Evolutionary conservation across 208 protist genomes (phyloP).

Genomic region (Trichomonas vaginalis): DNA sequence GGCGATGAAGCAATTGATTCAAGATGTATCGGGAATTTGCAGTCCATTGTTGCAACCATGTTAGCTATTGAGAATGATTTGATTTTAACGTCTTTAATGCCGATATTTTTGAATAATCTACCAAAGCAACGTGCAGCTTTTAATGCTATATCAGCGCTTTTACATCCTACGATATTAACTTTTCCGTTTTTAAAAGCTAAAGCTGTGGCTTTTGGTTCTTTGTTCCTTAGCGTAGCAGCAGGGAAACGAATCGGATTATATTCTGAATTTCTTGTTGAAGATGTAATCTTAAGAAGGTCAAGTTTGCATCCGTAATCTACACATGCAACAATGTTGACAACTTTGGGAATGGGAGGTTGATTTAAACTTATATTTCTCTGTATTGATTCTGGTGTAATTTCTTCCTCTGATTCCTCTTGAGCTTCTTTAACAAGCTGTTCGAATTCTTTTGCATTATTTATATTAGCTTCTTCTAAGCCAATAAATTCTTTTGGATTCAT

Average conservation of each 20-base stretch:
- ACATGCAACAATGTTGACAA: constrained; percentile 62
- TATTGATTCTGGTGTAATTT: background rate
- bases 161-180: constrained; percentile 34
- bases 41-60: background rate
- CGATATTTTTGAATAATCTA: background rate
- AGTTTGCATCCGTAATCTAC: constrained; percentile 52
- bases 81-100: background rate
- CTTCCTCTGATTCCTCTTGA: background rate
- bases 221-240: constrained; percentile 62
- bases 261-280: constrained; percentile 61
- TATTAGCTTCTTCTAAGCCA: background rate
- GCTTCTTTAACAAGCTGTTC: background rate
- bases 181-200: constrained; percentile 66
- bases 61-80: background rate
- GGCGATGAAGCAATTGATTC: background rate
- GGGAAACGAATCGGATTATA: constrained; percentile 69
- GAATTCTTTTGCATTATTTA: background rate
- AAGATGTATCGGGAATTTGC: background rate
- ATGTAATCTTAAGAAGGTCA: constrained; percentile 57
- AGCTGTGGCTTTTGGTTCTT: constrained; percentile 66
- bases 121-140: background rate
- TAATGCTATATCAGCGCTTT: background rate
- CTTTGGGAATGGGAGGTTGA: background rate
- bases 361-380: background rate
- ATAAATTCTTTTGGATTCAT: no score